Evolutionary conservation across 2,329 filamentous ascomycete species (phyloP), one percentile per base, ranked within the genome.

Genomic region (Fusarium ramigenum): DNA sequence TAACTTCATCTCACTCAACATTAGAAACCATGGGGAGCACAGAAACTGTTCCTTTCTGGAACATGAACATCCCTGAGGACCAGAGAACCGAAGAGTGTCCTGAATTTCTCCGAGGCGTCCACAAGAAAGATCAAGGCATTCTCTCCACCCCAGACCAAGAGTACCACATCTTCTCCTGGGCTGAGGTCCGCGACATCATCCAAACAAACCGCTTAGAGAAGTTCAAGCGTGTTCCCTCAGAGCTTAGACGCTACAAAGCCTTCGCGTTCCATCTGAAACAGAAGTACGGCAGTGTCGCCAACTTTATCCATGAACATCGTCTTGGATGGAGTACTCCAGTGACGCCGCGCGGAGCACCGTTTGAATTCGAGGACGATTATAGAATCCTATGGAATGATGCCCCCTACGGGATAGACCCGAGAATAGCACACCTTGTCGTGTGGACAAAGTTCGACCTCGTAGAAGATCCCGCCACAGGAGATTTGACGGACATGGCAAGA

Each of bases 401-500:
- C 93, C 96, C 96, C 1, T 98, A 98, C 78, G 95, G 94, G 0
- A 86, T 98, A 60, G 94, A 96, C 76, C 79, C 85, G 52, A 87
- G 88, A 58, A 95, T 97, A 72, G 89, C 93, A 21, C 96, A 98
- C 80, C 85, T 98, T 6, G 93, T 97, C 9, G 90, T 97, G 18
- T 98, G 96, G 96, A 96, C 93, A 53, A 97, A 97, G 82, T 97
- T 97, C 78, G 86, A 88, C 53, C 85, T 98, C 30, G 87, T 90
- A 60, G 93, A 95, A 64, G 91, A 96, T 76, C 81, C 83, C 8
- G 78, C 64, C 84, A 89, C 90, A 0, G 92, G 89, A 19, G 90
- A 94, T 72, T 83, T 97, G 79, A 94, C 92, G 2, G 85, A 88
- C 7, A 82, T 86, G 69, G 89, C 90, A 12, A 87, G 91, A 54